Evolutionary conservation across 345 rosid genomes (phyloP).

Genomic region (Citrus australasica): DNA sequence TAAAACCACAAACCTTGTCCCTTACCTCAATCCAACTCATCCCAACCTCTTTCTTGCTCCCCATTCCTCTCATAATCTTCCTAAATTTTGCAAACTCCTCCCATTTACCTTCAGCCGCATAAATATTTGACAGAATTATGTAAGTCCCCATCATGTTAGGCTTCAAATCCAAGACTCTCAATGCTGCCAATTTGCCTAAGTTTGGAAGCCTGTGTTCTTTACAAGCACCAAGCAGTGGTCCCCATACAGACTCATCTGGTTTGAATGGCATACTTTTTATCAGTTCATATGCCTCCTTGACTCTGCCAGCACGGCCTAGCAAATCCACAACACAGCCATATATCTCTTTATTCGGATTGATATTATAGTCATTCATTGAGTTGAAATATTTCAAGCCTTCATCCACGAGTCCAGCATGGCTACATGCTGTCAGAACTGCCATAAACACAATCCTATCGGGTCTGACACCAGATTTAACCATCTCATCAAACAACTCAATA

Average conservation of each 20-base stretch:
- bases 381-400: slow-evolving; percentile 73
- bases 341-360: slow-evolving; percentile 55
- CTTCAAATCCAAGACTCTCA: slow-evolving; percentile 50
- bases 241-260: slow-evolving; percentile 83
- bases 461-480: slow-evolving; percentile 61
- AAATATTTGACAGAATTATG: slow-evolving; percentile 68
- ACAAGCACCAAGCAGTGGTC: slow-evolving; percentile 83
- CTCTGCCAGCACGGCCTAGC: slow-evolving; percentile 85
- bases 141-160: slow-evolving; percentile 65
- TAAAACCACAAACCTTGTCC: slow-evolving; percentile 57
- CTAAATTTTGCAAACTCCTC: slow-evolving; percentile 60
- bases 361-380: slow-evolving; percentile 48
- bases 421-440: slow-evolving; percentile 86
- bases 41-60: slow-evolving; percentile 72
- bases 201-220: slow-evolving; percentile 48
- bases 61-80: slow-evolving; percentile 55
- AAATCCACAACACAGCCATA: slow-evolving; percentile 87
- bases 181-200: slow-evolving; percentile 68
- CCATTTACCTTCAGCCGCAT: slow-evolving; percentile 82
- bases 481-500: slow-evolving; percentile 69
- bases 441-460: slow-evolving; percentile 82
- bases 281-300: slow-evolving; percentile 70
- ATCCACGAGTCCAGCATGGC: slow-evolving; percentile 82
- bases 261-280: slow-evolving; percentile 68
- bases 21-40: slow-evolving; percentile 80